Conservation (phyloP, 805 yeast genomes). For the Cyberlindnera americana region DNA sequence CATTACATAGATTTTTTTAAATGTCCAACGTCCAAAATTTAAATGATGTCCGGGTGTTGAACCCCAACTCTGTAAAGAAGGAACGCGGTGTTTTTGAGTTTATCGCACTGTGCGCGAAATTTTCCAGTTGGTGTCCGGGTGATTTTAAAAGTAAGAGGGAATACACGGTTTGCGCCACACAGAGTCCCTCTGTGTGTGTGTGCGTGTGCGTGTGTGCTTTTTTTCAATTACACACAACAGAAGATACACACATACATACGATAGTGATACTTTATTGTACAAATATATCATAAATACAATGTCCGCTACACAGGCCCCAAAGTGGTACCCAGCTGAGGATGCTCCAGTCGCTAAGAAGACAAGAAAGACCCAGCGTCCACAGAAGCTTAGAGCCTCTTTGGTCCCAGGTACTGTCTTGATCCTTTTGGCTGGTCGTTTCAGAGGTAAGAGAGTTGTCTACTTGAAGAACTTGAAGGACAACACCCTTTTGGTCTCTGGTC, state of each 20-base stretch:
- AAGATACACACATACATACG: no score
- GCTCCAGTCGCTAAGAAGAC: constrained; percentile 81
- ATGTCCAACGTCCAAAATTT: no score
- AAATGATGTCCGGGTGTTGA: not conserved
- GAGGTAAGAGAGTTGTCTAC: constrained; percentile 99
- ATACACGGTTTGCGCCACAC: constrained; percentile 1
- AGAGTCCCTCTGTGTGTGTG: no score
- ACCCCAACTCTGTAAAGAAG: no score
- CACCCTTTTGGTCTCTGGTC: constrained; percentile 96
- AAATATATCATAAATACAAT: constrained; percentile 9
- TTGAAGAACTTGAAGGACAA: constrained; percentile 96
- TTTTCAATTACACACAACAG: no score
- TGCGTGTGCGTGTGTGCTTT: no score
- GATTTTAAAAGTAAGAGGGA: no score
- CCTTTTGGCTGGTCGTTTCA: constrained; percentile 98
- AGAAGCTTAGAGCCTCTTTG: constrained; percentile 90
- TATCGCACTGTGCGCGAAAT: no score
- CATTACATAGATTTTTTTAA: no score
- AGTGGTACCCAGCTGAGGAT: constrained; percentile 94
- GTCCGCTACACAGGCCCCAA: constrained; percentile 53
- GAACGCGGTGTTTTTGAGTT: no score
- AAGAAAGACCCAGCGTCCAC: constrained; percentile 91
- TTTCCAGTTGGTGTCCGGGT: constrained; percentile 1
- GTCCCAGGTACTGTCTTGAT: constrained; percentile 98
- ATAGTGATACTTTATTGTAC: no score